Conservation (phyloP, 345 rosid genomes). For the Arabis alpina region DNA sequence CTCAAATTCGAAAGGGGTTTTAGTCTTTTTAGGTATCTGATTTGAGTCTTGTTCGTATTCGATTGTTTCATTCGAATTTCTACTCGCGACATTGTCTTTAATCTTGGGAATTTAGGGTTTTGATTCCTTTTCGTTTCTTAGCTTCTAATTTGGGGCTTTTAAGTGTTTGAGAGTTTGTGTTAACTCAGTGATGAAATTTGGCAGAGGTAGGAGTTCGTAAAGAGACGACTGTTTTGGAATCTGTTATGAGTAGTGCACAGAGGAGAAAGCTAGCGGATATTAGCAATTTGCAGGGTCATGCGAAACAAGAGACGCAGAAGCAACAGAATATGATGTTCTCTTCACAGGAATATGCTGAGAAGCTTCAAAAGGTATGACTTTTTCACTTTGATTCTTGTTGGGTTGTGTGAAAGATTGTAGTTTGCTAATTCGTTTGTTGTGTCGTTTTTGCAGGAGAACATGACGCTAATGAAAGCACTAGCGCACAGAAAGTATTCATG, state of each 20-base stretch:
- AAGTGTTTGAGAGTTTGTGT: background rate
- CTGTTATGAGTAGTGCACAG: slow-evolving; percentile 5
- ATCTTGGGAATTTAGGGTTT: slow-evolving; percentile 5
- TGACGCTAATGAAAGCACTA: slow-evolving; percentile 55
- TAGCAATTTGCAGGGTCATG: slow-evolving; percentile 51
- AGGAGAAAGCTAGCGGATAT: slow-evolving; percentile 22
- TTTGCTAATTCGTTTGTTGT: slow-evolving; percentile 26
- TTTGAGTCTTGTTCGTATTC: background rate
- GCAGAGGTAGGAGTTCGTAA: slow-evolving; percentile 20
- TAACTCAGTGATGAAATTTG: background rate
- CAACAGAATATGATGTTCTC: slow-evolving; percentile 34
- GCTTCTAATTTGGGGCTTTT: background rate
- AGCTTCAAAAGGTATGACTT: slow-evolving; percentile 57
- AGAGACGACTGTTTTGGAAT: slow-evolving; percentile 6
- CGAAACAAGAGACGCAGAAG: slow-evolving; percentile 36
- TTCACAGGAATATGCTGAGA: slow-evolving; percentile 49
- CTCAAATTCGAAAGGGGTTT: background rate
- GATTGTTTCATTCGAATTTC: background rate
- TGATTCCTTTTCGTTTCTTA: background rate
- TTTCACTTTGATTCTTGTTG: slow-evolving; percentile 10
- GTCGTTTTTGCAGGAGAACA: slow-evolving; percentile 55
- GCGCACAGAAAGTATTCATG: slow-evolving; percentile 61
- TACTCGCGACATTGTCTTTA: background rate
- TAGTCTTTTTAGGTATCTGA: background rate
- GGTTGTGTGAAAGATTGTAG: background rate